Base-by-base conservation (phyloP, 352 stramenopile genomes). In the Pythium guiyangense region DNA sequence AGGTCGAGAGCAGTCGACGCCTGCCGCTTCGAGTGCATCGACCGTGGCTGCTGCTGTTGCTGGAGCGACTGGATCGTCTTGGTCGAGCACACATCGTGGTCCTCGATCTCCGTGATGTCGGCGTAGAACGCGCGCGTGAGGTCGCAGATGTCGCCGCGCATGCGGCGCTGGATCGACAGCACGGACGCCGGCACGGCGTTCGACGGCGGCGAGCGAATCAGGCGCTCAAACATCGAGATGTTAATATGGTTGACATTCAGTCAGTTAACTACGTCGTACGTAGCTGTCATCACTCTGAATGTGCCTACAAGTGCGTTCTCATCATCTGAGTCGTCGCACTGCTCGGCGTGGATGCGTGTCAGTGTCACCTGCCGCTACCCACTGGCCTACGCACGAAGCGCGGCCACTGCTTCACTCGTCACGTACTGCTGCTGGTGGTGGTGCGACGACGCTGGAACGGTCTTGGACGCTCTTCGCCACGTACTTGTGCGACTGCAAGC, bases 201-300 rank as follows among this genome's bases (percentile, higher is more conserved):
- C 0, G 71, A 67, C 2, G 62, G 58, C 11, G 86, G 84, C 2
- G 88, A 77, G 52, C 69, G 71, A 56, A 96, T 92, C 26, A 96
- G 60, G n/a, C 86, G 52, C 61, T 96, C 80, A 64, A 96, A 96
- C 79, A 96, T 86, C 15, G 83, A 95, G 8, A 93, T 80, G 54
- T 94, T 94, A 29, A 96, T 89, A 60, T 87, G 86, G 68, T 95
- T 96, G 6, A 90, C 22, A 22, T 22, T 22, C 22, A 22, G 22
- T 22, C 22, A 22, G 22, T 22, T 22, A 22, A 22, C 22, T 22
- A 22, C 22, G 22, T 22, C 22, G 22, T 22, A 22, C 22, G 22
- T 22, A 22, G 22, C 22, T 22, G 22, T 22, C 22, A 22, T 22
- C 22, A 22, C 22, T 22, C 22, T 22, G 22, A 22, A 22, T 22